These are phyloP conservation scores for Phanerochaete sordida DNA, from an alignment of 768 basidiomycete genomes.

Conservation along the genomic window DNA sequence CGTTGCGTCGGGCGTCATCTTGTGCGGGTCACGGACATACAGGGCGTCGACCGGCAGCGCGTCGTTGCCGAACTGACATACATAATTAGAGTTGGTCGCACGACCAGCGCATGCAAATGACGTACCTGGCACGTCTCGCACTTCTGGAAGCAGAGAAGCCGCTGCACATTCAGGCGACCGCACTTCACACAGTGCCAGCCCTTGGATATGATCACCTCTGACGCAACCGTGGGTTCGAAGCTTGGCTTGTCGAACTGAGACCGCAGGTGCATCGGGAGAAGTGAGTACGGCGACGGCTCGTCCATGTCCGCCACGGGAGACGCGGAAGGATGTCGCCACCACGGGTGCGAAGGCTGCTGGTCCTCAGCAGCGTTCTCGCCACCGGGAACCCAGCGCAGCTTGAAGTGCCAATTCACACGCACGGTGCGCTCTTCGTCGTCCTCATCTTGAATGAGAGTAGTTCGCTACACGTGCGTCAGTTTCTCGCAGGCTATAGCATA, in stretches of 20 bases:
- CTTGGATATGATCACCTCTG: neutral
- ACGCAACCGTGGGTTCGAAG: neutral
- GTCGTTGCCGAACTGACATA: constrained; percentile 7
- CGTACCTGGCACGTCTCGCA: constrained; percentile 12
- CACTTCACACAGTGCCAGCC: constrained; percentile 16
- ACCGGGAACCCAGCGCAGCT: constrained; percentile 9
- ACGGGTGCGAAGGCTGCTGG: neutral
- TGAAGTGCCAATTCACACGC: constrained; percentile 9
- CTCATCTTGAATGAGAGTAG: neutral
- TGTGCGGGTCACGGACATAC: constrained; percentile 14
- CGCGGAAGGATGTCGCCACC: constrained; percentile 1
- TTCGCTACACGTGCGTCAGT: neutral
- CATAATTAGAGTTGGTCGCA: neutral
- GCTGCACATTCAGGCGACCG: constrained; percentile 13
- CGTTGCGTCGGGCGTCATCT: constrained; percentile 1
- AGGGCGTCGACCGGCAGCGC: constrained; percentile 4
- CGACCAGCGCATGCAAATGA: neutral
- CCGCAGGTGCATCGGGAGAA: constrained; percentile 8
- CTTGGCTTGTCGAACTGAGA: neutral
- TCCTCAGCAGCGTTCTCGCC: constrained; percentile 3
- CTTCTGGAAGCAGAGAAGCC: constrained; percentile 9
- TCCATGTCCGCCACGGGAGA: neutral
- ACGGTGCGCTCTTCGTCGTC: neutral
- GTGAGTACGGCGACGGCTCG: constrained; percentile 11
- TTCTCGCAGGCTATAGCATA: neutral